Evolutionary conservation across 2,329 filamentous ascomycete genomes (phyloP).

Genomic region (Stachybotrys elegans): DNA sequence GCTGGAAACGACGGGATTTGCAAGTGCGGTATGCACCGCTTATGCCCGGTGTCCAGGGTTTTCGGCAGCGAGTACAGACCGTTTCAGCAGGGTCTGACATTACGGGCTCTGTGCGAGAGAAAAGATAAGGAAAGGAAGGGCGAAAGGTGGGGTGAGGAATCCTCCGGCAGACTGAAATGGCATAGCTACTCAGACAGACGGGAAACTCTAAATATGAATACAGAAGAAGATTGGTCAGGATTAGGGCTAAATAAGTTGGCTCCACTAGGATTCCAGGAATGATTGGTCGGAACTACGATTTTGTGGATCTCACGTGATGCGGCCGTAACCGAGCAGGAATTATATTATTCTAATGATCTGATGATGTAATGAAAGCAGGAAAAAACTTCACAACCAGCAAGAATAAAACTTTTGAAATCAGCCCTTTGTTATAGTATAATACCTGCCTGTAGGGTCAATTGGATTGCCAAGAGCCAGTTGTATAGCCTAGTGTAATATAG

Average conservation of each 20-base stretch:
- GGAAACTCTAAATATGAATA: too few relatives aligned
- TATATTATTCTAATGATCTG: not conserved
- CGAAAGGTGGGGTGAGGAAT: too few relatives aligned
- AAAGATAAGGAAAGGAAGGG: too few relatives aligned
- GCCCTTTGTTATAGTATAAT: not conserved
- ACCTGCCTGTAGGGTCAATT: conserved; percentile 2
- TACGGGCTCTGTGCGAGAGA: too few relatives aligned
- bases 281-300: not conserved
- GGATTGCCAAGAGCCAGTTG: not conserved
- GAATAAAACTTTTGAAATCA: not conserved
- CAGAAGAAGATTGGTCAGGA: too few relatives aligned
- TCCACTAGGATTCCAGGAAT: not conserved
- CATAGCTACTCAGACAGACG: too few relatives aligned
- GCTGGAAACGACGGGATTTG: too few relatives aligned
- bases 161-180: not conserved
- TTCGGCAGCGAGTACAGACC: too few relatives aligned
- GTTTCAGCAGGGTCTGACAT: too few relatives aligned
- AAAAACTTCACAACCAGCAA: not conserved
- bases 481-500: conserved; percentile 1
- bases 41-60: too few relatives aligned
- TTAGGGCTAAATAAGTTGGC: not conserved
- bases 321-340: not conserved
- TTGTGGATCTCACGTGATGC: not conserved
- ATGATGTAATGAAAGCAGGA: too few relatives aligned
- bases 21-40: too few relatives aligned